Base-by-base conservation (phyloP, 2,329 filamentous ascomycete genomes). In the Intubia oerlemansii region DNA sequence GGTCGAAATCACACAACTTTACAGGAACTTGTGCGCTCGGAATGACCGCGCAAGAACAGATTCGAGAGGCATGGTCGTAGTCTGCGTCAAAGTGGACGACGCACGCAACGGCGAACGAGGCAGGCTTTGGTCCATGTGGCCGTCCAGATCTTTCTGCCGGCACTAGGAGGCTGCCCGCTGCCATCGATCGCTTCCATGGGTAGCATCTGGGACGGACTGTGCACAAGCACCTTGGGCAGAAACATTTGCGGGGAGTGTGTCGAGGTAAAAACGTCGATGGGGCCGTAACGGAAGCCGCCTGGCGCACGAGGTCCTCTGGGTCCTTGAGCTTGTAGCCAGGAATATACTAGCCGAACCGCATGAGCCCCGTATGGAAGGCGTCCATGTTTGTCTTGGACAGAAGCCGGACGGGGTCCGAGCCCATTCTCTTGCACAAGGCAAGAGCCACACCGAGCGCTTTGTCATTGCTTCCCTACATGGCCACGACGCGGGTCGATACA, bases 11-110 rank as follows among this genome's bases (percentile, higher is more conserved):
- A 5, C 40, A 29, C 40, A 39, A 42, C 22, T 32, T 33, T 29
- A 23, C 41, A 41, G 4, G 39, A 38, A 23, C 41, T 41, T 7
- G 37, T 29, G 7, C 38, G 34, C 28, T 42, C 40, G 2, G 39
- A 39, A 17, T 42, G 40, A 6, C 40, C 40, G 7, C 40, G 38
- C 15, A 41, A n/a, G 37, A 7, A 42, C 39, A 2, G 39, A 42
- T 24, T 42, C 40, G 4, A 41, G 31, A n/a, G 2, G 39, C 39
- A 24, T 41, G 38, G 31, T 42, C 40, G 28, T 36, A 41, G 32
- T 42, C 40, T 3, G 40, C 40, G 30, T 42, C 40, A 19, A 42
- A 42, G 17, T 39, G 36, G 11, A 40, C 36, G 11, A 42, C 40
- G 34, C 32, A 18, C 40, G 31, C 38, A 41, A 41, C 4, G 39